phyloP scores from a whole-genome alignment of 2,329 filamentous ascomycete species.

The Colletotrichum lupini region DNA sequence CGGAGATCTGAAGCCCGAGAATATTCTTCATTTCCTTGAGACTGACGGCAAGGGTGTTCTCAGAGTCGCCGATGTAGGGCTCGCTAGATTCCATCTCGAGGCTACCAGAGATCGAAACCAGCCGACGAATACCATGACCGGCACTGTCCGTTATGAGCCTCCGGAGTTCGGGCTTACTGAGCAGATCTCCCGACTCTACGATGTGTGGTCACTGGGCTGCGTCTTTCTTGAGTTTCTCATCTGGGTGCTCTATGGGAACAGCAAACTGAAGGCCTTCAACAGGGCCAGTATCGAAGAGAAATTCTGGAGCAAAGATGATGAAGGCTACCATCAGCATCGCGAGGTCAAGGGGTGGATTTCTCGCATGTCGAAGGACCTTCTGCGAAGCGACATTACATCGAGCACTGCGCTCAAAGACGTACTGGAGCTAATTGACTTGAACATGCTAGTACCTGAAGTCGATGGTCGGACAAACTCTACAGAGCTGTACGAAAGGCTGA shows the following conservation, averaged over 20 bases:
- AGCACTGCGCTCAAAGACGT: background rate
- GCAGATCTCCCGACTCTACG: constrained; percentile 32
- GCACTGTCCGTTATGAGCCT: constrained; percentile 17
- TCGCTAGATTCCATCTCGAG: background rate
- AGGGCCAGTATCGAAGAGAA: background rate
- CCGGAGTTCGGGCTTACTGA: constrained; percentile 12
- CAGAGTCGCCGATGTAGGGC: background rate
- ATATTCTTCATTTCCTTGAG: background rate
- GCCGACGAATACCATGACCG: background rate
- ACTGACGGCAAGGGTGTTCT: background rate
- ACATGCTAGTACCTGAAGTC: background rate
- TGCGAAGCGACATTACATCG: background rate
- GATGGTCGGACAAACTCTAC: background rate
- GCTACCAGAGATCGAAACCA: background rate
- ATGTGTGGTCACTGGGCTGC: constrained; percentile 45
- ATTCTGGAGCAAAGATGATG: background rate
- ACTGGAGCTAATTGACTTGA: background rate
- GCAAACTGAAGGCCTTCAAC: background rate
- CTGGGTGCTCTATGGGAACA: constrained; percentile 39
- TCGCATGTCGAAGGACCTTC: background rate
- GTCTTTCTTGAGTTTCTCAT: constrained; percentile 42
- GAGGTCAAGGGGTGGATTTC: background rate
- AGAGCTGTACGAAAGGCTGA: background rate
- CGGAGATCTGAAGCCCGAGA: constrained; percentile 1
- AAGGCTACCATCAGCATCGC: background rate